Conservation (phyloP, 805 yeast species). For the Maudiozyma pseudohumilis region DNA sequence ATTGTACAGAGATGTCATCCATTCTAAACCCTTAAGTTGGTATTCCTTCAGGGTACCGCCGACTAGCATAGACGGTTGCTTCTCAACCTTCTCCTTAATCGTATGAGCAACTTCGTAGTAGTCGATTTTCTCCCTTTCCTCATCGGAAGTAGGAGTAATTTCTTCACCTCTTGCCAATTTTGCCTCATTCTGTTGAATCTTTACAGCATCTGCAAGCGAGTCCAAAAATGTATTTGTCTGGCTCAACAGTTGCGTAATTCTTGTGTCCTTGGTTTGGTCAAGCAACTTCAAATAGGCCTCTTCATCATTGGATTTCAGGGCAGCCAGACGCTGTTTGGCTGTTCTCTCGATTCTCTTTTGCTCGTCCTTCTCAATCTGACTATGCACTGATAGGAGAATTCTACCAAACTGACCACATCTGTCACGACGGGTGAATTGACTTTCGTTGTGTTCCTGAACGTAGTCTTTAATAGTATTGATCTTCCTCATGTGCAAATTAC, state of each 20-base stretch:
- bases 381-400: slow-evolving; percentile 19
- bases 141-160: slow-evolving; percentile 32
- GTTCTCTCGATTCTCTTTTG: slow-evolving; percentile 63
- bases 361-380: slow-evolving; percentile 58
- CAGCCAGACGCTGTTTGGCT: slow-evolving; percentile 83
- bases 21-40: slow-evolving; percentile 86
- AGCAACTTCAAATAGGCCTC: slow-evolving; percentile 76
- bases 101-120: slow-evolving; percentile 77
- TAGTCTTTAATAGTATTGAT: slow-evolving; percentile 32
- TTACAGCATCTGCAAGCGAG: slow-evolving; percentile 69
- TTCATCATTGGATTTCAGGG: slow-evolving; percentile 79
- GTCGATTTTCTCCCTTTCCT: slow-evolving; percentile 59
- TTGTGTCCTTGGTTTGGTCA: slow-evolving; percentile 79
- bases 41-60: slow-evolving; percentile 78
- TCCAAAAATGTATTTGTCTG: slow-evolving; percentile 75
- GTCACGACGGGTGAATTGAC: slow-evolving; percentile 16
- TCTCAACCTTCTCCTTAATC: slow-evolving; percentile 53
- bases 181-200: slow-evolving; percentile 53
- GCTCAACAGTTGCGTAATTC: slow-evolving; percentile 72
- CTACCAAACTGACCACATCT: slow-evolving; percentile 27
- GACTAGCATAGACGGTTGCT: slow-evolving; percentile 59
- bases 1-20: slow-evolving; percentile 97
- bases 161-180: slow-evolving; percentile 27
- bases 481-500: slow-evolving; percentile 41
- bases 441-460: slow-evolving; percentile 23